phyloP scores from a whole-genome alignment of 176 grass and related monocot species.

The barley (Hordeum vulgare) region MorexV3_pseudomolecules_assembly NC_058519.1:16588461-16588960 shows the following conservation, averaged over 20 bases:
- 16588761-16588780: neutral
- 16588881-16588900: conserved; percentile 43
- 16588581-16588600: neutral
- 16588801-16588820: neutral
- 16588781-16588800: neutral
- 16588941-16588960: conserved; percentile 38
- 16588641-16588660: neutral
- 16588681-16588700: conserved; percentile 11
- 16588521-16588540: neutral
- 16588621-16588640: neutral
- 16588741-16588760: neutral
- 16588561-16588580: neutral
- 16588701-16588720: conserved; percentile 8
- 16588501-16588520: neutral
- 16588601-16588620: neutral
- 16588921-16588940: conserved; percentile 29
- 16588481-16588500: neutral
- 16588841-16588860: conserved; percentile 30
- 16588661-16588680: neutral
- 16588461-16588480: neutral
- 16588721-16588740: conserved; percentile 6
- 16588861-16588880: conserved; percentile 25
- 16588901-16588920: conserved; percentile 40
- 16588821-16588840: conserved; percentile 43
- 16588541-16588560: neutral